Evolutionary conservation across 345 rosid species (phyloP), one percentile per base, ranked within the genome.

Genomic region (Linum trigynum): DNA sequence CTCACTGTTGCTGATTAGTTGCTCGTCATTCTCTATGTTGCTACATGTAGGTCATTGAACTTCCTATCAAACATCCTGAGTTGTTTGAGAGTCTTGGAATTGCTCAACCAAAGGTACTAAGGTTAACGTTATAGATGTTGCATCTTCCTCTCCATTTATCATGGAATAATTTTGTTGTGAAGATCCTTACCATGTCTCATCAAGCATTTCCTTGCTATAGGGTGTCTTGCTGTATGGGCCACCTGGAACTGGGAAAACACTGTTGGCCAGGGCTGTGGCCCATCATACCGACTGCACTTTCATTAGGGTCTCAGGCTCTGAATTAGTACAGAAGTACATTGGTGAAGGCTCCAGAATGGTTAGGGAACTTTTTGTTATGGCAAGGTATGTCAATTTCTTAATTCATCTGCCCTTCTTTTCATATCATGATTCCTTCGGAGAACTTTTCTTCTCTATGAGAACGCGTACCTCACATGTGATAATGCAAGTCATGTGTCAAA

Each of bases 311-410:
- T 92, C 94, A 74, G 97, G 98, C 64, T 92, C 98, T 40, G 97
- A 90, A 76, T 79, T 94, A 60, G 99, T 94, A 96, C 88, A 80
- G 99, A 96, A 55, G 90, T 96, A 23, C 32, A 23, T 23, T 23
- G 32, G 32, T 23, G 32, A 23, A 23, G 32, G 32, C 32, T 23
- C 32, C 59, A 83, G 99, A 79, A 94, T 94, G 99, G 97, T 94
- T 63, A 82, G 99, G 67, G 99, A 94, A 80, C 92, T 94, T 38
- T 94, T 94, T 65, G 97, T 94, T 64, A 94, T 94, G 99, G 99
- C 99, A 56, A 85, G 97, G 99, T 94, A 74, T 32, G 91, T 69
- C 60, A 58, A 16, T 39, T 40, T 50, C 65, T 65, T 57, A 32
- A 3, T 5, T 7, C 38, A 6, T 17, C 32, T 23, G 32, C 32